Conservation (phyloP, 78 protist genomes). For the Dictyostelium brefeldianum region DNA sequence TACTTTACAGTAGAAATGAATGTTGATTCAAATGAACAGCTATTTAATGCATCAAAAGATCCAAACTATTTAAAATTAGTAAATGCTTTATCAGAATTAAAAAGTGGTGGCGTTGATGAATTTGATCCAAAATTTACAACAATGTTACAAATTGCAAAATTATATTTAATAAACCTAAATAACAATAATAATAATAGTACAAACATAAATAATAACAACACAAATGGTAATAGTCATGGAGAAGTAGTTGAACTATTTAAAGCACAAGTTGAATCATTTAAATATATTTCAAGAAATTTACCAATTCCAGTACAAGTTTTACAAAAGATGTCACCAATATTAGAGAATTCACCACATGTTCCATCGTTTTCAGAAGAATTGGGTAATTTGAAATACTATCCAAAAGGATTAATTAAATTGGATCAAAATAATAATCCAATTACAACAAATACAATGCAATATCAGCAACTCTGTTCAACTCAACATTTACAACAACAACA, state of each 20-base stretch:
- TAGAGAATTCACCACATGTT: conserved; percentile 20
- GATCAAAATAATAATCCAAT: conserved; percentile 12
- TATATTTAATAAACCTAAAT: conserved; percentile 1
- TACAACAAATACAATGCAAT: not conserved
- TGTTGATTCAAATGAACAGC: too few relatives aligned
- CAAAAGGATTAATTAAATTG: conserved; percentile 18
- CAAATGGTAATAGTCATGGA: not conserved
- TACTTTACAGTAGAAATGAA: too few relatives aligned
- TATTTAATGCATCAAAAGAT: not conserved
- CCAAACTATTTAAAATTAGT: not conserved
- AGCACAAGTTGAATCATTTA: conserved; percentile 63
- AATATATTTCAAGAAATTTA: conserved; percentile 65
- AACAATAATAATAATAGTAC: not conserved
- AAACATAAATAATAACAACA: not conserved
- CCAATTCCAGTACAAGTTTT: conserved; percentile 46
- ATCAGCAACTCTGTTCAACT: not conserved
- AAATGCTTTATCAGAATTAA: not conserved
- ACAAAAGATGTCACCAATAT: conserved; percentile 15
- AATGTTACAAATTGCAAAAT: conserved; percentile 20
- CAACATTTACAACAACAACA: conserved; percentile 3
- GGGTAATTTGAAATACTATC: conserved; percentile 22
- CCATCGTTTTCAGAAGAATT: conserved; percentile 1
- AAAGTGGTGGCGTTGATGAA: conserved; percentile 32
- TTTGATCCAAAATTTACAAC: not conserved
- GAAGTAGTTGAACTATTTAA: conserved; percentile 23